A percentile compares a stretch with the other conserved stretches of the same genome.
These are phyloP conservation scores for Saturnispora diversa DNA, from an alignment of 805 yeast genomes.

Conservation along the genomic window DNA sequence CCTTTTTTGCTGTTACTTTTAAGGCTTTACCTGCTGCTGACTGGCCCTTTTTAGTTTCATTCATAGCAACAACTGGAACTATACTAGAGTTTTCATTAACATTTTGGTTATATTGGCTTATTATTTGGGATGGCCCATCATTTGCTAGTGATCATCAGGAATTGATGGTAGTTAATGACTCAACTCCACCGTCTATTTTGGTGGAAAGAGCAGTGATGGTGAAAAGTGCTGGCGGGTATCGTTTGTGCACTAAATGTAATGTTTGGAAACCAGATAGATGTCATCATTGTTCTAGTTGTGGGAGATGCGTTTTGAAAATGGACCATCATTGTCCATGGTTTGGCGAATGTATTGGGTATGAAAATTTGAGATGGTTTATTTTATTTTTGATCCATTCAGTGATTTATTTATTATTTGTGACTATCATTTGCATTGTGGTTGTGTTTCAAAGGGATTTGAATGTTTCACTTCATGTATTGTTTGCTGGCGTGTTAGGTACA, in stretches of 20 bases:
- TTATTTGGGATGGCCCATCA: conserved; percentile 43
- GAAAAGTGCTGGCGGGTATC: conserved; percentile 52
- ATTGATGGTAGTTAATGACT: conserved; percentile 8
- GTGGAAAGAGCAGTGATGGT: conserved; percentile 36
- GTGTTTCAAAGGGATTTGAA: conserved; percentile 17
- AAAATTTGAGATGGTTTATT: conserved; percentile 70
- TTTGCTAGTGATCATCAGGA: conserved; percentile 16
- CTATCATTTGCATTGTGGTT: conserved; percentile 41
- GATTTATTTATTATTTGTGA: conserved; percentile 37
- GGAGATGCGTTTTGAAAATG: conserved; percentile 42
- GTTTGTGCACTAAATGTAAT: conserved; percentile 47
- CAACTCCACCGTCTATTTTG: conserved; percentile 36
- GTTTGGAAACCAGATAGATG: conserved; percentile 56
- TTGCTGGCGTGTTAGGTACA: conserved; percentile 47
- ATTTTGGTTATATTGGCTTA: conserved; percentile 44
- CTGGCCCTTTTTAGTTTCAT: conserved; percentile 17
- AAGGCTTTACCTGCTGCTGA: conserved; percentile 22
- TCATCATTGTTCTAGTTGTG: conserved; percentile 49
- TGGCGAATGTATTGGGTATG: conserved; percentile 76
- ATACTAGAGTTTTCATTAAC: conserved; percentile 30
- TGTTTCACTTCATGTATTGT: conserved; percentile 51
- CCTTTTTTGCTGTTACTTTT: too few species aligned
- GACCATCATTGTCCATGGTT: conserved; percentile 85
- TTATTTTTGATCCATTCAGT: conserved; percentile 59
- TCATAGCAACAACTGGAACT: conserved; percentile 22